Conservation (phyloP, 306 rosid genomes). For the Oemleria cerasiformis region DNA sequence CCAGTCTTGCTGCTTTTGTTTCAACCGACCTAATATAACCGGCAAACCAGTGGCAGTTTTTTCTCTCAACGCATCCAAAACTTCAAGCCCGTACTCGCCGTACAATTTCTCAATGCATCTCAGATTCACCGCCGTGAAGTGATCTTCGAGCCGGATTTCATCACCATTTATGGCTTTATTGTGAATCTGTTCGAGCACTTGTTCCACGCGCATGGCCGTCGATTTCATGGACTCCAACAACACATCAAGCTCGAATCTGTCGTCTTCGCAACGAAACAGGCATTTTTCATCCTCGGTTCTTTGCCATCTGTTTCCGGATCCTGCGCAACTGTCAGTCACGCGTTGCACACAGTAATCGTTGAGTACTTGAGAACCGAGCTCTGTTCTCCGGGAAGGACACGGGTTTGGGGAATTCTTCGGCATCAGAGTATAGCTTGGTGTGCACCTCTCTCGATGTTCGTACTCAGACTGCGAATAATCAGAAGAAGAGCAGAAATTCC, state of each 20-base stretch:
- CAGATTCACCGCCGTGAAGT: conserved; percentile 74
- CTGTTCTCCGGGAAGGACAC: conserved; percentile 59
- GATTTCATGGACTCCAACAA: conserved; percentile 76
- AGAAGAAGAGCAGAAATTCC: too few species aligned
- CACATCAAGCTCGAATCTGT: conserved; percentile 96
- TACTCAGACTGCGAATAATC: too few species aligned
- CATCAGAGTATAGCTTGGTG: conserved; percentile 83
- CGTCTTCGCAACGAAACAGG: conserved; percentile 87
- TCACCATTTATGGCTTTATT: conserved; percentile 38
- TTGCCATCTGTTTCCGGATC: too few species aligned
- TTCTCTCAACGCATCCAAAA: conserved; percentile 71
- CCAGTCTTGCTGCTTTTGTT: conserved; percentile 97
- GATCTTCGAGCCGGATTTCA: conserved; percentile 69
- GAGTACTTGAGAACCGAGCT: conserved; percentile 63
- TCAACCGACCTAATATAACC: conserved; percentile 76
- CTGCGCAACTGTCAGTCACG: conserved; percentile 31
- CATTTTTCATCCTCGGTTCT: conserved; percentile 79
- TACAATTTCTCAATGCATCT: conserved; percentile 88
- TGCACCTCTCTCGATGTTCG: conserved; percentile 27
- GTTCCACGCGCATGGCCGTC: conserved; percentile 70
- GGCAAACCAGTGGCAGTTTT: conserved; percentile 76
- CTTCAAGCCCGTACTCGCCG: conserved; percentile 94
- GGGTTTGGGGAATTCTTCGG: conserved; percentile 82
- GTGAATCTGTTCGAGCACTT: conserved; percentile 66
- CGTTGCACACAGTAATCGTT: conserved; percentile 74